A percentile compares a stretch with the other conserved stretches of the same genome.
These are phyloP conservation scores for Stagonosporopsis rhizophila DNA, from an alignment of 2,329 filamentous ascomycete species.

Conservation along the genomic window DNA sequence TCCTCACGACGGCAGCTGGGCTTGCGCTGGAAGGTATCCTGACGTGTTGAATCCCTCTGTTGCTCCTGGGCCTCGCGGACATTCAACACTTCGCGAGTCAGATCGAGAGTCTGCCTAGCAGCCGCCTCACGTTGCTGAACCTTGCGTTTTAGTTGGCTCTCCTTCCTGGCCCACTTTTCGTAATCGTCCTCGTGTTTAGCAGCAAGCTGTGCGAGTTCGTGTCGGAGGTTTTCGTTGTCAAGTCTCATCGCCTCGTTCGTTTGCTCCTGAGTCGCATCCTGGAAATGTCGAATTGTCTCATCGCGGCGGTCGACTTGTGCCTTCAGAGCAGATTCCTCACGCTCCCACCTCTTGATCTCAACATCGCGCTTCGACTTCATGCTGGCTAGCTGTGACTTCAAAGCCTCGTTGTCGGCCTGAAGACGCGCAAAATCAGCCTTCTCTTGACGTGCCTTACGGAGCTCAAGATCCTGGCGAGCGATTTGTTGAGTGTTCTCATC, in stretches of 20 bases:
- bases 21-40: conserved; percentile 34
- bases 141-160: conserved; percentile 44
- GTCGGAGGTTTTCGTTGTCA: conserved; percentile 51
- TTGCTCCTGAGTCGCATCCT: conserved; percentile 47
- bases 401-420: conserved; percentile 71
- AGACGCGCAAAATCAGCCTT: conserved; percentile 61
- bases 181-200: conserved; percentile 46
- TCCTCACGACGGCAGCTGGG: conserved; percentile 42
- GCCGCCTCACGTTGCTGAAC: conserved; percentile 40
- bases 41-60: conserved; percentile 27
- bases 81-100: conserved; percentile 42
- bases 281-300: conserved; percentile 50
- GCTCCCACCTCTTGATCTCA: conserved; percentile 44
- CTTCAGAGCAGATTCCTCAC: conserved; percentile 43
- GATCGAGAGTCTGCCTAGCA: conserved; percentile 34
- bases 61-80: conserved; percentile 38
- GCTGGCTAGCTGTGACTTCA: conserved; percentile 76
- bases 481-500: conserved; percentile 48
- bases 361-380: conserved; percentile 74
- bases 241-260: conserved; percentile 49
- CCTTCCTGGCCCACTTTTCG: conserved; percentile 42
- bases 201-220: conserved; percentile 46
- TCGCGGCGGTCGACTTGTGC: conserved; percentile 45
- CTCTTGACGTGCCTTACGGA: conserved; percentile 46
- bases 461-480: conserved; percentile 42